Conservation (phyloP, 2,329 filamentous ascomycete genomes). For the Sphaerulina vaccinii region DNA sequence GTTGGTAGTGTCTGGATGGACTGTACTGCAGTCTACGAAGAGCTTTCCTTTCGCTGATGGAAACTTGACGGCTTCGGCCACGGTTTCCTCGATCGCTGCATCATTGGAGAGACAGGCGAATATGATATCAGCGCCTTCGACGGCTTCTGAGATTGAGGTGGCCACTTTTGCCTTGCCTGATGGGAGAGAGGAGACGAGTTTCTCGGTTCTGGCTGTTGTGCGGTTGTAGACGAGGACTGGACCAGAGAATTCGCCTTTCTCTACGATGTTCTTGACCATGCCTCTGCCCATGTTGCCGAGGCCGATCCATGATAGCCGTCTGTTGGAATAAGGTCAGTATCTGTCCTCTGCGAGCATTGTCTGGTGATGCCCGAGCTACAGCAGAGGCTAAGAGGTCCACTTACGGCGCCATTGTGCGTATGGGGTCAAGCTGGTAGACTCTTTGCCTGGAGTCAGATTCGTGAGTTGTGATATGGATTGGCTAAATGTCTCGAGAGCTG, state of each 20-base stretch:
- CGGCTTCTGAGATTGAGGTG: constrained; percentile 63
- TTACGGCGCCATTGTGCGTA: background rate
- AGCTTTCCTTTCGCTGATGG: constrained; percentile 71
- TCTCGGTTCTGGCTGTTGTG: constrained; percentile 63
- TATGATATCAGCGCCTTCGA: constrained; percentile 70
- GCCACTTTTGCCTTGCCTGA: constrained; percentile 63
- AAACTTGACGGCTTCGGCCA: constrained; percentile 55
- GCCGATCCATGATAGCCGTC: constrained; percentile 71
- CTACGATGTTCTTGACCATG: constrained; percentile 79
- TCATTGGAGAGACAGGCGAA: constrained; percentile 82
- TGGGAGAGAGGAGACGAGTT: constrained; percentile 62
- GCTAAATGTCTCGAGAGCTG: background rate
- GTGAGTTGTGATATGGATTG: background rate
- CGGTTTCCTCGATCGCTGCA: constrained; percentile 63
- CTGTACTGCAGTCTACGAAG: constrained; percentile 83
- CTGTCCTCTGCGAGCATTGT: too few species aligned
- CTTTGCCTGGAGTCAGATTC: background rate
- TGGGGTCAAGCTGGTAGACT: background rate
- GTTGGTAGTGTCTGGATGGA: constrained; percentile 79
- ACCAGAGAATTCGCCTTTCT: constrained; percentile 69
- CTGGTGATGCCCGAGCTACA: too few species aligned
- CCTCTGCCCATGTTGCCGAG: constrained; percentile 85
- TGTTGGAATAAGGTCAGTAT: background rate
- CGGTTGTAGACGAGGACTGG: constrained; percentile 81
- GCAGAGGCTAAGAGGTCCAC: background rate